Conservation (phyloP, 2,329 filamentous ascomycete species). For the Penicillium sp. region DNA sequence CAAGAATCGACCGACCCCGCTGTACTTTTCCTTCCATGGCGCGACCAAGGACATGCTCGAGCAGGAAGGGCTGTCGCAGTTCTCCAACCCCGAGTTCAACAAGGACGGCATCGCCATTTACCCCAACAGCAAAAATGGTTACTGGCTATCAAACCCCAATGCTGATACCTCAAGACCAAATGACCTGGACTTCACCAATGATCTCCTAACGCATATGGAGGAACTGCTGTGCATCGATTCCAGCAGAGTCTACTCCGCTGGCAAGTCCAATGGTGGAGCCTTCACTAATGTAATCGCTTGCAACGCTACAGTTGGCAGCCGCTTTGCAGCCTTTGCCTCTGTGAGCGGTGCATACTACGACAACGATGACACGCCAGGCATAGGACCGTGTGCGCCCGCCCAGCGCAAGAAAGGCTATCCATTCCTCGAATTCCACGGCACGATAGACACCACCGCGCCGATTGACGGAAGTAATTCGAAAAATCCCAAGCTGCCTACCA, state of each 20-base stretch:
- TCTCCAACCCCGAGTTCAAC: slow-evolving; percentile 46
- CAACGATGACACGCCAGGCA: slow-evolving; percentile 18
- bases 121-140: slow-evolving; percentile 44
- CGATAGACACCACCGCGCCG: slow-evolving; percentile 17
- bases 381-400: slow-evolving; percentile 21
- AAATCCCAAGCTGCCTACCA: slow-evolving; percentile 12
- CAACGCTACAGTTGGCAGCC: slow-evolving; percentile 39
- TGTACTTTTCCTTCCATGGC: slow-evolving; percentile 53
- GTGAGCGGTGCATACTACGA: slow-evolving; percentile 50
- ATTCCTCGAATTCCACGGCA: slow-evolving; percentile 26
- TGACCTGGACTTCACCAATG: slow-evolving; percentile 47
- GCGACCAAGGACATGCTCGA: slow-evolving; percentile 36
- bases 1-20: slow-evolving; percentile 32
- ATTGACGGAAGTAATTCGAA: slow-evolving; percentile 15
- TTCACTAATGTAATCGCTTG: slow-evolving; percentile 51
- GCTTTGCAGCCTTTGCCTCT: slow-evolving; percentile 52
- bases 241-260: slow-evolving; percentile 46
- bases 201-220: slow-evolving; percentile 43
- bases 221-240: slow-evolving; percentile 47
- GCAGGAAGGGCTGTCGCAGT: slow-evolving; percentile 46
- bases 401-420: slow-evolving; percentile 31
- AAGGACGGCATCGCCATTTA: slow-evolving; percentile 48
- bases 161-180: slow-evolving; percentile 33
- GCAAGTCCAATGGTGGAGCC: slow-evolving; percentile 57
- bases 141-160: slow-evolving; percentile 36